Base-by-base conservation (phyloP, 768 basidiomycete species). In the Lactarius trivialis region DNA sequence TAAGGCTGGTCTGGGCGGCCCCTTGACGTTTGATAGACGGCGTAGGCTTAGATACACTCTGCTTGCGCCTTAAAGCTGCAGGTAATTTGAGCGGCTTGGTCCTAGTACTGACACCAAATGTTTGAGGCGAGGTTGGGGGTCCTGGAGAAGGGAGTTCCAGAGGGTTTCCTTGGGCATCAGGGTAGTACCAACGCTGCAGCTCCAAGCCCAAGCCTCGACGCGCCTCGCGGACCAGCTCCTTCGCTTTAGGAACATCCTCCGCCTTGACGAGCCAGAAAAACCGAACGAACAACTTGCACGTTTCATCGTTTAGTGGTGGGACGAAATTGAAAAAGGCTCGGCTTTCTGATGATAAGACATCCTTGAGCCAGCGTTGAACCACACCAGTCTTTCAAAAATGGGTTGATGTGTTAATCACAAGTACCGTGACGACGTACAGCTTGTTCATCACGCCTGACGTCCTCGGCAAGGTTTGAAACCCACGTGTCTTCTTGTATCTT, bases 231-330 rank as follows among this genome's bases (percentile, higher is more conserved):
- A 52, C 63, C 45, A 41, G 56, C n/a, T 24, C 17, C 11, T 19
- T 55, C 65, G 36, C 58, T 50, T n/a, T 56, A 17, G 2, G 17
- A 17, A 24, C 43, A 6, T 52, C 24, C 0, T 53, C 34, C 28
- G 9, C 24, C 21, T 64, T 53, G 26, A 68, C 52, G 17, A 55
- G 17, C 72, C 72, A 73, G 58, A 68, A 72, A 57, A 70, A 71
- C 33, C 57, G 59, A 45, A 72, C 64, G 63, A 73, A 73, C 11
- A 69, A n/a, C 26, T 64, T 37, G 45, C 60, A 45, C 4, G 55
- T 33, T 7, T 60, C 41, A 1, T 61, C 28, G 26, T 51, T 24
- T 19, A 43, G 49, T 15, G 58, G 24, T 15, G 30, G 45, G 19
- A 56, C 15, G 37, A 55, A 50, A 37, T 51, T 55, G 65, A 37